Evolutionary conservation across 148 eudicot species (phyloP).

Genomic region (Camellia sinensis): DNA sequence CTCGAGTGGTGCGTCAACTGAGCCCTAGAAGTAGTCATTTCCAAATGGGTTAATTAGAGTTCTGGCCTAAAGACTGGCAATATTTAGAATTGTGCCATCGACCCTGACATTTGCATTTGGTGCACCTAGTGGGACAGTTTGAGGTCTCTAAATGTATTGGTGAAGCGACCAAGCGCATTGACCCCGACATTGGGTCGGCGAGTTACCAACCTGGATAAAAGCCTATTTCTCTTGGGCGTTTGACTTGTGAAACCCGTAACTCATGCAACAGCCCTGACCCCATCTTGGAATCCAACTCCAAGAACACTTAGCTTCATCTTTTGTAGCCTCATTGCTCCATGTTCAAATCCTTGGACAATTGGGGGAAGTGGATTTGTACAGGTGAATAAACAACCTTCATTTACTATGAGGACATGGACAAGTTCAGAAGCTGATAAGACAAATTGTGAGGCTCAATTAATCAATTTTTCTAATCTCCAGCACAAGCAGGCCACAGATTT

Average conservation of each 20-base stretch:
- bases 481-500: too few species aligned
- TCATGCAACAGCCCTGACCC: slow-evolving; percentile 1
- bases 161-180: slow-evolving; percentile 8
- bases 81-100: slow-evolving; percentile 9
- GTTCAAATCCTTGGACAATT: too few species aligned
- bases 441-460: too few species aligned
- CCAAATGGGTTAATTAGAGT: slow-evolving; percentile 12
- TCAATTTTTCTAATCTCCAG: too few species aligned
- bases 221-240: not conserved
- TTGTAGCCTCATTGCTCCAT: too few species aligned
- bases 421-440: too few species aligned
- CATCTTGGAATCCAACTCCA: too few species aligned
- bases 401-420: too few species aligned
- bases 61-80: slow-evolving; percentile 9
- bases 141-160: slow-evolving; percentile 7
- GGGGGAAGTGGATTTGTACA: too few species aligned
- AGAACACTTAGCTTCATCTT: too few species aligned
- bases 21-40: slow-evolving; percentile 5
- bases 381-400: too few species aligned
- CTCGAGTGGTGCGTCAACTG: slow-evolving; percentile 1
- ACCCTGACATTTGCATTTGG: slow-evolving; percentile 8
- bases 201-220: slow-evolving; percentile 4
- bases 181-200: slow-evolving; percentile 12
- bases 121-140: not conserved
- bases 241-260: slow-evolving; percentile 16